A percentile compares a stretch with the other conserved stretches of the same genome.
Conservation (phyloP, 176 grass and related monocot genomes). For the Pontederia paniculata region DNA sequence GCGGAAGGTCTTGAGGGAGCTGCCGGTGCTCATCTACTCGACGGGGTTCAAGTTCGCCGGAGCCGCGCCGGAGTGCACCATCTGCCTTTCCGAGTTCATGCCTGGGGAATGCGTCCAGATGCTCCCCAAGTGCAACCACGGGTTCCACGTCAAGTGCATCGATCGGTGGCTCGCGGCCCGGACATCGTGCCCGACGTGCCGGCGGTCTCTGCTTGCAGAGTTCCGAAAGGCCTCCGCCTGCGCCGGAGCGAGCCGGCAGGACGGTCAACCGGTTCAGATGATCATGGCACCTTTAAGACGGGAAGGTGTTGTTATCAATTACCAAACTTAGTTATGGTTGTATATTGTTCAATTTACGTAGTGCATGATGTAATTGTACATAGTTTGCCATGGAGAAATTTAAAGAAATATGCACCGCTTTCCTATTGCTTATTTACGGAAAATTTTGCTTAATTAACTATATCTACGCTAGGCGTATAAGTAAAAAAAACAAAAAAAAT, state of each 20-base stretch:
- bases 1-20: neutral
- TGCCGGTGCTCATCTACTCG: neutral
- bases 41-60: neutral
- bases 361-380: too few relatives aligned
- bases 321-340: neutral
- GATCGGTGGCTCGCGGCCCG: neutral
- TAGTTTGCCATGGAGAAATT: too few relatives aligned
- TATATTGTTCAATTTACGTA: too few relatives aligned
- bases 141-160: slow-evolving; percentile 4
- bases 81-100: neutral
- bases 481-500: too few relatives aligned
- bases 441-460: too few relatives aligned
- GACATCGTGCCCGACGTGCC: neutral
- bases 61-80: neutral
- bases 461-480: too few relatives aligned
- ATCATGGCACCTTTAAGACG: neutral
- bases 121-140: neutral
- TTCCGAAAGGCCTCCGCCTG: neutral
- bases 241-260: neutral
- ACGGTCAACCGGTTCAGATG: neutral
- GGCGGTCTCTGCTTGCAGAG: neutral
- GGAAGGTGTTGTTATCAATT: neutral
- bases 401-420: too few relatives aligned
- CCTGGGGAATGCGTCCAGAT: neutral
- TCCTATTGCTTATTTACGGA: too few relatives aligned